A percentile compares a stretch with the other conserved stretches of the same genome.
Conservation (phyloP, 306 rosid species). For the Glycine tomentella region DNA sequence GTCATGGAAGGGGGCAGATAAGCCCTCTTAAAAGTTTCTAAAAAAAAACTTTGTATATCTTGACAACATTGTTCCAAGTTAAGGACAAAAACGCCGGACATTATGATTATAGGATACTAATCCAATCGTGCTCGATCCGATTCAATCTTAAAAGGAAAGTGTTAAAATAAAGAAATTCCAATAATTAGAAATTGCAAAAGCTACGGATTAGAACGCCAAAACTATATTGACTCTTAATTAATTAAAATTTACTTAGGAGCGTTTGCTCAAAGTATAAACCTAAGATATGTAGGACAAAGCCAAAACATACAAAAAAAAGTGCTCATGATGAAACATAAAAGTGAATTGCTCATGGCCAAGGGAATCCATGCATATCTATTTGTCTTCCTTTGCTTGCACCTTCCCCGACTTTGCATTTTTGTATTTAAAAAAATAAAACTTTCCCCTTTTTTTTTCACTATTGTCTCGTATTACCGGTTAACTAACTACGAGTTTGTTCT, state of each 20-base stretch:
- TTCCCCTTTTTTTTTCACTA: not conserved
- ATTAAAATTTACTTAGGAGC: conserved; percentile 17
- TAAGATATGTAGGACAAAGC: conserved; percentile 27
- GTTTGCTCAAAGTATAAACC: conserved; percentile 32
- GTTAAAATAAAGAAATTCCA: conserved; percentile 4
- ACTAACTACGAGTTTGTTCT: conserved; percentile 7
- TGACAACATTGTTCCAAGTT: conserved; percentile 25
- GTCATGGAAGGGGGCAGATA: conserved; percentile 50
- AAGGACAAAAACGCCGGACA: conserved; percentile 50
- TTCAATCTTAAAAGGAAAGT: conserved; percentile 44
- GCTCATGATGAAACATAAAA: conserved; percentile 32
- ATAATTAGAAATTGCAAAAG: conserved; percentile 20
- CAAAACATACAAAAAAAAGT: conserved; percentile 44
- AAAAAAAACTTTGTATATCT: conserved; percentile 3
- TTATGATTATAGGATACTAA: conserved; percentile 40
- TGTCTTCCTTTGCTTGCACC: conserved; percentile 34
- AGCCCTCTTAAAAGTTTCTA: not conserved
- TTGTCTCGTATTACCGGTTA: conserved; percentile 35
- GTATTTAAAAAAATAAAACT: not conserved
- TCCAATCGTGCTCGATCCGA: conserved; percentile 34
- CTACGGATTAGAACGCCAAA: conserved; percentile 35
- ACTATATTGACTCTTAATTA: conserved; percentile 36
- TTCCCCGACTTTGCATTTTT: not conserved
- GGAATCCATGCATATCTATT: conserved; percentile 45
- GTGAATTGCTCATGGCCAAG: conserved; percentile 30